Evolutionary conservation across 257 asterid genomes (phyloP), one percentile per base, ranked within the genome.

Genomic region (Fraxinus americana): DNA sequence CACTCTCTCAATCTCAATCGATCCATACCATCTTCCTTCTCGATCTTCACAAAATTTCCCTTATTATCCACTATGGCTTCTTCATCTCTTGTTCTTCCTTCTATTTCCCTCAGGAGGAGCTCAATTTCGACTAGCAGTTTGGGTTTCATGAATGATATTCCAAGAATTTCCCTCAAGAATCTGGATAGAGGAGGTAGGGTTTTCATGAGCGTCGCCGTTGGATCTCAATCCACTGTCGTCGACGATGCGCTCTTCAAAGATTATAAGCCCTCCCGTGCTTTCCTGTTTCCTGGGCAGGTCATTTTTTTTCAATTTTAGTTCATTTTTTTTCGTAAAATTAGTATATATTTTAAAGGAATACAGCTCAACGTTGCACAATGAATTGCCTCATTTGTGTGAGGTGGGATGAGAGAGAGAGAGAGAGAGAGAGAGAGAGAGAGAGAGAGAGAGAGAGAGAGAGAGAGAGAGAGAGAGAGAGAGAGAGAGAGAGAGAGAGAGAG

Each of bases 201-300:
- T 91, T 85, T 73, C 50, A 90, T 88, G 94, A 91, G 95, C 80
- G 82, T 83, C 59, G 83, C 91, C 71, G 93, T 87, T 52, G 94
- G 99, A 87, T 89, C 97, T 68, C 91, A 82, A 72, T 68, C 88
- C 74, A 78, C 78, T 65, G 86, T 81, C 10, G 90, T 85, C 12
- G 91, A 86, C 70, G 99, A 96, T 80, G 83, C 91, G 73, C 75
- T 91, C 65, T 93, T 92, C 78, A 78, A 86, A 68, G 98, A 91
- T 79, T 93, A 90, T 73, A 91, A 88, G 80, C 92, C 99, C 85
- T 87, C 90, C 70, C 75, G 86, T 69, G 99, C 97, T 81, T 96
- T 96, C 86, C 92, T 96, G 68, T 96, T 96, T 70, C 99, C 99
- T 54, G 99, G 99, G 16, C 99, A 96, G 98, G 99, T 94, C 30